Conservation (phyloP, 1,139 yeast genomes). For the Sugiyamaella castrensis region DNA sequence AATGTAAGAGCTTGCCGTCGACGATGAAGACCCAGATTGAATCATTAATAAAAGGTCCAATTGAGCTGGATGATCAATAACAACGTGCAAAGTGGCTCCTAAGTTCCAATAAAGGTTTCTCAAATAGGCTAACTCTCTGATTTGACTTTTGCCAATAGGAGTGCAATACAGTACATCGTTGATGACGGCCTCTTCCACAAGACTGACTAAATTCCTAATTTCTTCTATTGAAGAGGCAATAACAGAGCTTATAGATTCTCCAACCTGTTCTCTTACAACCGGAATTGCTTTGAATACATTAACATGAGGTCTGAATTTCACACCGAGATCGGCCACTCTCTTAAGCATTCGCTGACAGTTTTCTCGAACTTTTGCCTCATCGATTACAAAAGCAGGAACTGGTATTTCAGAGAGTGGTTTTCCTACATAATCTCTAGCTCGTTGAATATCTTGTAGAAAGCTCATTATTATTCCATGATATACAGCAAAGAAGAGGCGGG, state of each 20-base stretch:
- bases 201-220: constrained; percentile 53
- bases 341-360: constrained; percentile 45
- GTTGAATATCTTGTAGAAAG: constrained; percentile 22
- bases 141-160: constrained; percentile 53
- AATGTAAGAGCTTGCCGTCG: not conserved
- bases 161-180: constrained; percentile 61
- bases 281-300: constrained; percentile 65
- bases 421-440: constrained; percentile 30
- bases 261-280: constrained; percentile 47
- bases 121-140: constrained; percentile 50
- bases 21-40: not conserved
- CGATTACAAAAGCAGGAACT: constrained; percentile 55
- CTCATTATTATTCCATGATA: constrained; percentile 15
- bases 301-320: constrained; percentile 60
- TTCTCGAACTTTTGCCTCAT: constrained; percentile 37
- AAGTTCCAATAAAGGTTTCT: constrained; percentile 20
- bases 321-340: constrained; percentile 32
- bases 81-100: constrained; percentile 45
- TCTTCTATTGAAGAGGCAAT: constrained; percentile 69
- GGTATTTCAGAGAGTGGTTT: constrained; percentile 41
- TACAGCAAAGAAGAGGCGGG: not conserved
- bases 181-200: constrained; percentile 45
- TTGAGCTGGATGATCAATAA: constrained; percentile 61
- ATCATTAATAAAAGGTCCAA: constrained; percentile 45
- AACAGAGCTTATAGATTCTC: constrained; percentile 46